phyloP scores from a whole-genome alignment of 2,329 filamentous ascomycete genomes.

The Cytospora piceae region DNA sequence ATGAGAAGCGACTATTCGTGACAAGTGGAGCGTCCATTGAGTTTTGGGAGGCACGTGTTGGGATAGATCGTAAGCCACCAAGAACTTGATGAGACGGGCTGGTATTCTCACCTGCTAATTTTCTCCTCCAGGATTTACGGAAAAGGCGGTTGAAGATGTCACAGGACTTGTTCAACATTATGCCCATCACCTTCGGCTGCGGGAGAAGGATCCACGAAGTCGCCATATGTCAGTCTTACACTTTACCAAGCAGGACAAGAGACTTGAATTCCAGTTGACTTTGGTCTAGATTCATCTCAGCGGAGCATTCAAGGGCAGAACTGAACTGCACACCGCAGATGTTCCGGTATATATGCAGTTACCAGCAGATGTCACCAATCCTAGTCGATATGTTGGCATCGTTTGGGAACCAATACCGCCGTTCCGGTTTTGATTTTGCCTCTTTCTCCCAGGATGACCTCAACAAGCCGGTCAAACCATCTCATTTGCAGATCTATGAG shows the following conservation, averaged over 20 bases:
- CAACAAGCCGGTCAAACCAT: background rate
- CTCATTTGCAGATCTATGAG: background rate
- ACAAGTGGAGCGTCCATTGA: background rate
- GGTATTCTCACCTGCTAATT: background rate
- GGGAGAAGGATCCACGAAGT: constrained; percentile 1
- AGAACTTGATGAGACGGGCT: background rate
- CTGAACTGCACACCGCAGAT: constrained; percentile 12
- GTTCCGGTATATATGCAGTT: constrained; percentile 15
- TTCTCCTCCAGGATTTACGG: background rate
- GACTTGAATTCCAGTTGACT: no score
- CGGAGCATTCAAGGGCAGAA: constrained; percentile 8
- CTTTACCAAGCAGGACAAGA: no score
- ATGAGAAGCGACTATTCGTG: constrained; percentile 5
- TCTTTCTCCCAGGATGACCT: constrained; percentile 14
- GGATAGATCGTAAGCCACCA: background rate
- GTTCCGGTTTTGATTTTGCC: background rate
- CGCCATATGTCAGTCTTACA: constrained; percentile 4
- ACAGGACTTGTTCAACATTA: background rate
- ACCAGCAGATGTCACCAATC: constrained; percentile 11
- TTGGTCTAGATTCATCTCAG: background rate
- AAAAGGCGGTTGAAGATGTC: background rate
- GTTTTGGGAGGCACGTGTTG: constrained; percentile 7
- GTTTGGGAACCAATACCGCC: constrained; percentile 55
- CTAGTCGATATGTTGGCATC: constrained; percentile 28
- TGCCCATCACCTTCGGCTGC: background rate